These are phyloP conservation scores for Leccinum uliginosum DNA, from an alignment of 768 basidiomycete genomes.

Conservation along the genomic window DNA sequence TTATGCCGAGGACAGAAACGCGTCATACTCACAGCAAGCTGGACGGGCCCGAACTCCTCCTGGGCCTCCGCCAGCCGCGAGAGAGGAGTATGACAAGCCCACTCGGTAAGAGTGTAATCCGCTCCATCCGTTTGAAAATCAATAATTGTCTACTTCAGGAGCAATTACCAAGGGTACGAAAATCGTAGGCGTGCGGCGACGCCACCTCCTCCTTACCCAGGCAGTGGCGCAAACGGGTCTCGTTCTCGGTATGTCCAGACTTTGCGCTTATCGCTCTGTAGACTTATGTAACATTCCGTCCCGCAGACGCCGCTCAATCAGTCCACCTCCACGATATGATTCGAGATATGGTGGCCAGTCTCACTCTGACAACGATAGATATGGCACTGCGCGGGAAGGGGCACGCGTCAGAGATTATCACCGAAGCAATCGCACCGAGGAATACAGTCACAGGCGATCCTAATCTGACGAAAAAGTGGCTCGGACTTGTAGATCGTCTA, in stretches of 20 bases:
- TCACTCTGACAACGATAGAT: slow-evolving; percentile 42
- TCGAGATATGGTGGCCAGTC: slow-evolving; percentile 51
- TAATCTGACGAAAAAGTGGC: slow-evolving; percentile 14
- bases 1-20: slow-evolving; percentile 40
- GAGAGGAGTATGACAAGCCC: slow-evolving; percentile 61
- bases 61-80: slow-evolving; percentile 50
- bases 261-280: not conserved
- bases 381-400: slow-evolving; percentile 35
- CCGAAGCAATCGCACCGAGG: slow-evolving; percentile 32
- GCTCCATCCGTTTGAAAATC: not conserved
- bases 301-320: slow-evolving; percentile 66
- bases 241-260: slow-evolving; percentile 35
- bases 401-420: slow-evolving; percentile 38
- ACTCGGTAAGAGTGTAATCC: slow-evolving; percentile 42
- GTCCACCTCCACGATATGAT: slow-evolving; percentile 50
- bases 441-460: slow-evolving; percentile 26
- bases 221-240: slow-evolving; percentile 38
- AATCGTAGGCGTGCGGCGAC: slow-evolving; percentile 50
- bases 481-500: slow-evolving; percentile 6
- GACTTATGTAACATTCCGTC: not conserved
- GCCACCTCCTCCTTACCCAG: slow-evolving; percentile 50
- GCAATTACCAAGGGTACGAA: slow-evolving; percentile 19
- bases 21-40: slow-evolving; percentile 40
- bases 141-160: slow-evolving; percentile 5
- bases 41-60: slow-evolving; percentile 53